Percentiles rank a stretch among this genome's conserved stretches.
Conservation (phyloP, 768 basidiomycete genomes). For the Butyriboletus loyo region DNA sequence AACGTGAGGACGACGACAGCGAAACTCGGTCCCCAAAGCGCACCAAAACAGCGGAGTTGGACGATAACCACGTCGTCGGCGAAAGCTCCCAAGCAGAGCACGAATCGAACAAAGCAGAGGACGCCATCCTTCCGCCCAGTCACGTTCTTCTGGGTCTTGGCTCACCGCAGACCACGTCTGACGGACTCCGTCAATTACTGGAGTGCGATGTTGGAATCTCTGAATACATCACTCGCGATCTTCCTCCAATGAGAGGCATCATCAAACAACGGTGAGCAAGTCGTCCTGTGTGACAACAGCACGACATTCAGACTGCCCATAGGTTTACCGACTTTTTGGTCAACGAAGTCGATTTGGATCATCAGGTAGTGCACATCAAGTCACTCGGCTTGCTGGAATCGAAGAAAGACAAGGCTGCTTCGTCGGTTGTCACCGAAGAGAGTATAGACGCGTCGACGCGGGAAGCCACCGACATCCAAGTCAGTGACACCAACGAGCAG, state of each 20-base stretch:
- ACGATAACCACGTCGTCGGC: constrained; percentile 3
- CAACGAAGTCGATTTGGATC: constrained; percentile 81
- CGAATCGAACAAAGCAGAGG: constrained; percentile 1
- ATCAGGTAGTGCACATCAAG: constrained; percentile 78
- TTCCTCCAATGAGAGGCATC: constrained; percentile 80
- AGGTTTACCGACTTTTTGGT: constrained; percentile 99
- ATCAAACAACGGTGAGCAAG: constrained; percentile 87
- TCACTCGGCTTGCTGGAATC: constrained; percentile 68
- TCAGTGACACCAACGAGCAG: not conserved
- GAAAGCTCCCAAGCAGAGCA: constrained; percentile 4
- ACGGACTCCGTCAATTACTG: constrained; percentile 54
- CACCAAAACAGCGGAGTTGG: constrained; percentile 30
- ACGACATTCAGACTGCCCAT: constrained; percentile 2
- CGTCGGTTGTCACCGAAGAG: constrained; percentile 21
- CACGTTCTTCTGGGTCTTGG: constrained; percentile 64
- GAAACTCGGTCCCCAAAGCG: constrained; percentile 40
- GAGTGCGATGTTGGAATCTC: constrained; percentile 90
- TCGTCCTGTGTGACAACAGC: not conserved
- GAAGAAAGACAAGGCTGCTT: constrained; percentile 38
- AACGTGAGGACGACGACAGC: constrained; percentile 49
- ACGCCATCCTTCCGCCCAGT: constrained; percentile 64
- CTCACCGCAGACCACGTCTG: constrained; percentile 45
- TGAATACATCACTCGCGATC: constrained; percentile 71
- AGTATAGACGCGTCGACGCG: constrained; percentile 10
- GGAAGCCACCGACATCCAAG: constrained; percentile 13